Conservation (phyloP, 73 alveolate species). For the Paramecium tetraurelia region DNA sequence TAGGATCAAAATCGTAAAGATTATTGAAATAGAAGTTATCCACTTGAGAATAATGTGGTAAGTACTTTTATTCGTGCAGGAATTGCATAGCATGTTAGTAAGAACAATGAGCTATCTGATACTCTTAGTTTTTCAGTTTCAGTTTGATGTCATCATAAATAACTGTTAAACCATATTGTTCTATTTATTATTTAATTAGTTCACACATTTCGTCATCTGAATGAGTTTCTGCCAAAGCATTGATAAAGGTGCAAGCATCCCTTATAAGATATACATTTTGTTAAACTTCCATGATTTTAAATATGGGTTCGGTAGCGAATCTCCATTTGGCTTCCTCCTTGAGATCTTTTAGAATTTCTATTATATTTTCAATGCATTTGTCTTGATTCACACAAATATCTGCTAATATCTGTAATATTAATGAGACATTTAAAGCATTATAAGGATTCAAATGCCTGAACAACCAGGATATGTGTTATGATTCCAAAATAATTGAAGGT, state of each 20-base stretch:
- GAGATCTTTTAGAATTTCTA: not conserved
- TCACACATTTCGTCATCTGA: constrained; percentile 10
- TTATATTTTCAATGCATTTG: not conserved
- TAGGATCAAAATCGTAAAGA: constrained; percentile 12
- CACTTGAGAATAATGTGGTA: not conserved
- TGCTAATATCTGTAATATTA: not conserved
- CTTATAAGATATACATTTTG: not conserved
- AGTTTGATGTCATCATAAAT: not conserved
- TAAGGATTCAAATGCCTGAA: constrained; percentile 16
- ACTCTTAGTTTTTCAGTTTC: not conserved
- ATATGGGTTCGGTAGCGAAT: not conserved
- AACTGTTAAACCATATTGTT: not conserved
- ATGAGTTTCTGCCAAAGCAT: not conserved
- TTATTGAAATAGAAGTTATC: not conserved
- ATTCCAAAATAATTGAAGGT: not conserved
- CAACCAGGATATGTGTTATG: not conserved
- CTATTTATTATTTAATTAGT: not conserved
- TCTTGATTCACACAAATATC: not conserved
- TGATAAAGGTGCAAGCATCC: not conserved
- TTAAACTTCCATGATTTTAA: constrained; percentile 24
- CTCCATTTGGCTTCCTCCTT: not conserved
- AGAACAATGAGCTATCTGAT: not conserved
- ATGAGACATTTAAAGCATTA: not conserved
- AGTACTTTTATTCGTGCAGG: not conserved
- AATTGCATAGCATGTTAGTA: not conserved